phyloP scores from a whole-genome alignment of 2,329 filamentous ascomycete species.

The Chaetothyriales sp. region DNA sequence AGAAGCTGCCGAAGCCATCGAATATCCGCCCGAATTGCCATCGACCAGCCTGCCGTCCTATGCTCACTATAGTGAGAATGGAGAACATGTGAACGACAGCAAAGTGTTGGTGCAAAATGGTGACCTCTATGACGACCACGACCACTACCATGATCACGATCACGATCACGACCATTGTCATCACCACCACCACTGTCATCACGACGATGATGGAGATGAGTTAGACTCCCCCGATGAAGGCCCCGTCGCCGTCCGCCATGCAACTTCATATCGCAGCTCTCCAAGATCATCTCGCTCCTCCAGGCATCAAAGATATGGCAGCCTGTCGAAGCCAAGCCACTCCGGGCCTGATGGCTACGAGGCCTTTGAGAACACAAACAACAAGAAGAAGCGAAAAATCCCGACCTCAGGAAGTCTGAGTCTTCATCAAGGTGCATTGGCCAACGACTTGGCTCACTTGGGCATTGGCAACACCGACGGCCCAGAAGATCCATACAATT shows the following conservation, averaged over 20 bases:
- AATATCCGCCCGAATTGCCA: constrained; percentile 63
- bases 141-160: constrained; percentile 15
- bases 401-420: constrained; percentile 65
- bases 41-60: constrained; percentile 61
- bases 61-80: constrained; percentile 46
- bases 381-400: constrained; percentile 98
- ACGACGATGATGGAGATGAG: constrained; percentile 25
- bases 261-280: constrained; percentile 26
- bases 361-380: constrained; percentile 95
- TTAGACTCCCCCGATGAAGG: constrained; percentile 34
- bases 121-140: constrained; percentile 19
- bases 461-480: constrained; percentile 33
- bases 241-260: constrained; percentile 29
- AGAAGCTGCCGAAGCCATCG: constrained; percentile 66
- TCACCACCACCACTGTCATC: constrained; percentile 20
- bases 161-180: constrained; percentile 11
- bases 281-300: constrained; percentile 23
- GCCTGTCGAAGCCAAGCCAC: constrained; percentile 32
- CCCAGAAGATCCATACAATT: constrained; percentile 22
- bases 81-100: constrained; percentile 35
- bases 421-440: constrained; percentile 42
- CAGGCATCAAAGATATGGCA: constrained; percentile 23
- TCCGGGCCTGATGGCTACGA: constrained; percentile 80
- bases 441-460: constrained; percentile 50
- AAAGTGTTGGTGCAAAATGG: constrained; percentile 31